Evolutionary conservation across 345 rosid genomes (phyloP), one percentile per base, ranked within the genome.

Genomic region (Arabis hirsuta): DNA sequence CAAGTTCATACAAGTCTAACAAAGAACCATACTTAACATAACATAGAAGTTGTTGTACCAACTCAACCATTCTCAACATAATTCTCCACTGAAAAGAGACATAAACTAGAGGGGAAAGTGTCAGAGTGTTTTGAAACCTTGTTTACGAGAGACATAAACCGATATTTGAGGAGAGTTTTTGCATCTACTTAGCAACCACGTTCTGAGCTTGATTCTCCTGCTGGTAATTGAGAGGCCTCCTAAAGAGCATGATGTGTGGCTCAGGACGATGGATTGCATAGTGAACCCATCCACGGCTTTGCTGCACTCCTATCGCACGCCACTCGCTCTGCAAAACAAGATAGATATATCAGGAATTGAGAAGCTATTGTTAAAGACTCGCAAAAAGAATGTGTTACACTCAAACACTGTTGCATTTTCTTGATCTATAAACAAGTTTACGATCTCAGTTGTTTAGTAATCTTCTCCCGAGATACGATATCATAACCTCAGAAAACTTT

Each of bases 261-360:
- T 95, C 99, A 12, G 99, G 99, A 45, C 96, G 99, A 65, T 91
- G 99, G 68, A 95, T 83, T 0, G 99, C 99, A 69, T 95, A 91
- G 78, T 95, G 97, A 10, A 88, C 96, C 99, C 99, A 95, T 13
- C 97, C 97, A 3, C 97, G 89, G 81, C 99, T 95, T 83, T 90
- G 98, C 70, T 91, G 98, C 5, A 91, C 99, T 68, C 99, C 99
- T 4, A 91, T 87, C 0, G 92, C 98, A 10, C 98, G 86, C 99
- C 99, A 95, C 51, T 95, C 99, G 13, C 79, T 86, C 98, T 95
- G 47, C 67, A 76, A 52, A 65, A 36, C 14, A 3, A 70, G 2
- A 27, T 56, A 70, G 2, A 27, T 56, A 22, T 2, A 34, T 19
- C 14, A 32, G 4, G 32, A 48, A 64, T 7, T 14, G 19, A 13